phyloP scores from a whole-genome alignment of 2,329 filamentous ascomycete genomes.

The Gremmenia infestans region DNA sequence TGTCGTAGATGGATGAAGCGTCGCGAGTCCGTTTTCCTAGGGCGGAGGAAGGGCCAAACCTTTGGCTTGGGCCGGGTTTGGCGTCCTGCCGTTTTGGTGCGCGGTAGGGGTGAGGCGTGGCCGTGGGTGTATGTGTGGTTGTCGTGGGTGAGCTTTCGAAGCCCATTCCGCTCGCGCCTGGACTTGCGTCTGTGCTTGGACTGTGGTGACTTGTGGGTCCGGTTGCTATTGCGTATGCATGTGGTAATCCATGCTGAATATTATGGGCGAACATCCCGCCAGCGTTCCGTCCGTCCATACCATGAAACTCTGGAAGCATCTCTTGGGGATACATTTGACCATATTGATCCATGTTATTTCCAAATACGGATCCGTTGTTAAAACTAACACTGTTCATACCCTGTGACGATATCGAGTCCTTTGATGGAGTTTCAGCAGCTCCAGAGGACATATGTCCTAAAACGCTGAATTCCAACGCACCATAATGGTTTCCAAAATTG shows the following conservation, averaged over 20 bases:
- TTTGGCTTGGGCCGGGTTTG: constrained; percentile 18
- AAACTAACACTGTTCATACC: constrained; percentile 35
- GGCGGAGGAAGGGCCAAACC: constrained; percentile 27
- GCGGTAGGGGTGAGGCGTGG: constrained; percentile 20
- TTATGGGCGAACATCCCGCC: constrained; percentile 40
- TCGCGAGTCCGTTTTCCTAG: constrained; percentile 58
- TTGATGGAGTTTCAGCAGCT: constrained; percentile 71
- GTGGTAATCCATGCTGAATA: constrained; percentile 56
- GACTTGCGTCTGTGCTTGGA: constrained; percentile 60
- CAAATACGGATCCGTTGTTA: constrained; percentile 26
- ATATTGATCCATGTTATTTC: constrained; percentile 37
- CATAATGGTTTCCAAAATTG: constrained; percentile 95
- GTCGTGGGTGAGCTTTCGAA: constrained; percentile 53
- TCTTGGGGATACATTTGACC: constrained; percentile 43
- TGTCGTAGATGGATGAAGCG: constrained; percentile 81
- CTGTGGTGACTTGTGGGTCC: constrained; percentile 59
- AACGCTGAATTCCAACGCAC: constrained; percentile 92
- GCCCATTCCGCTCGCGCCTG: constrained; percentile 47
- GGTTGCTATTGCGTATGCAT: constrained; percentile 60
- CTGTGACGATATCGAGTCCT: constrained; percentile 53
- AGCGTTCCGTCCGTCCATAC: constrained; percentile 39
- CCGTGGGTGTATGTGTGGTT: constrained; percentile 22
- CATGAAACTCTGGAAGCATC: constrained; percentile 49
- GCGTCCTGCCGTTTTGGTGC: constrained; percentile 28
- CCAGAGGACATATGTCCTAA: constrained; percentile 94